Base-by-base conservation (phyloP, 2,329 filamentous ascomycete species). In the Scleromitrula shiraiana region DNA sequence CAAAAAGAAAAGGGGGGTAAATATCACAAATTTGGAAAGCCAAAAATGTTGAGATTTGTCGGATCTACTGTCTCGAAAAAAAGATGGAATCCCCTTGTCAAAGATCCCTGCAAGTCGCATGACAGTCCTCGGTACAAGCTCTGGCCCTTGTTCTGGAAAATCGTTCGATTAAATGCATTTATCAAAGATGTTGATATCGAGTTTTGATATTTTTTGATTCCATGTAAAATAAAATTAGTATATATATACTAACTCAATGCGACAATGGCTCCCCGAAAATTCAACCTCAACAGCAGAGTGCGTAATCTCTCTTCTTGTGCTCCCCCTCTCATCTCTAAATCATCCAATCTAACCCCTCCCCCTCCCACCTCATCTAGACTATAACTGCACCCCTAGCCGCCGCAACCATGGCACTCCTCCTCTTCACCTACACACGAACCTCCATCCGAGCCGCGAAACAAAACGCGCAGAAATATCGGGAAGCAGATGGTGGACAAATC, bases 381-480 rank as follows among this genome's bases (percentile, higher is more conserved):
- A 40, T 76, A 48, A 70, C 71, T 50, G 71, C 72, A 45, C 74
- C 74, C 7, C 60, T 71, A 19, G 74, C 74, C 15, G 74, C 74
- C 32, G 75, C 76, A 51, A 72, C 71, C 15, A 77, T 77, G 74
- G 74, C 74, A 3, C 65, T 68, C 39, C 59, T 77, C 10, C 63
- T 77, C 19, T 71, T 77, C 49, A 70, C 70, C 33, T 86, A 86
- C 65, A 71, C 80, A 23, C 68, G 82, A 42, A 82, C 75, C 7
- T 81, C 77, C 20, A 85, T 86, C 53, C 71, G 74, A 51, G 76
- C 80, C 20, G 83, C 83, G 2, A 83, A 83, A 56, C 70, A 75
- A 39, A 83, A 85, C 54, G 81, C 81, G 0, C 72, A 78, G 55
- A 68, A 70, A 52, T 75, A 78, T 45, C 68, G 79, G 40, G 73